Conservation (phyloP, 768 basidiomycete species). For the Tulasnella sp. region DNA sequence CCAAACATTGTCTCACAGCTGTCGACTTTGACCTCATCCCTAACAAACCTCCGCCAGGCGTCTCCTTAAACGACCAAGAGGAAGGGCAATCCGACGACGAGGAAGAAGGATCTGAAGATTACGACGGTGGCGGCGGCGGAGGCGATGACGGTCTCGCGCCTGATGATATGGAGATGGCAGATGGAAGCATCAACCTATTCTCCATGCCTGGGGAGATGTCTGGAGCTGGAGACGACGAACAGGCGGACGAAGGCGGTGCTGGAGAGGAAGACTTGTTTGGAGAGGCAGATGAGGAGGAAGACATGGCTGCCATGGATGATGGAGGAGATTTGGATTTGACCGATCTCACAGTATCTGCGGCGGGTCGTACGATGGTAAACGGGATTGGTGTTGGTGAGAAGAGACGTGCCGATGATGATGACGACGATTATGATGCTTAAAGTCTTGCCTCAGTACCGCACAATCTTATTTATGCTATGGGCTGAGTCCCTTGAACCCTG, state of each 20-base stretch:
- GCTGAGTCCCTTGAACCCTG: too few species aligned
- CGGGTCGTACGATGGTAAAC: background rate
- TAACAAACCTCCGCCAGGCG: conserved; percentile 69
- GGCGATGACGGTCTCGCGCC: background rate
- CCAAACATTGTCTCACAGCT: conserved; percentile 54
- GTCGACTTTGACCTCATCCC: conserved; percentile 82
- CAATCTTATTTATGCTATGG: too few species aligned
- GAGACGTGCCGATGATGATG: background rate
- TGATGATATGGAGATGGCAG: conserved; percentile 3
- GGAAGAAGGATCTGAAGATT: conserved; percentile 31
- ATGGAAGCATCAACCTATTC: background rate
- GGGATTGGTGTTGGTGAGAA: conserved; percentile 1
- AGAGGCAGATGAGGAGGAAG: conserved; percentile 33
- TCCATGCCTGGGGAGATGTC: background rate
- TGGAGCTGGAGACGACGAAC: conserved; percentile 34
- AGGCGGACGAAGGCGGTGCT: conserved; percentile 56
- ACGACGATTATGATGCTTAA: conserved; percentile 4
- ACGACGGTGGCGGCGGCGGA: conserved; percentile 4
- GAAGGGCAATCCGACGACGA: conserved; percentile 59
- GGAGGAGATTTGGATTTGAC: conserved; percentile 42
- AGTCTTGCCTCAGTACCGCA: too few species aligned
- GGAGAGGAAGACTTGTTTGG: conserved; percentile 29
- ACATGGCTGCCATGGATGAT: conserved; percentile 61
- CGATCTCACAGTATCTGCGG: too few species aligned
- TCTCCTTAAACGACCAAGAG: conserved; percentile 57